Conservation (phyloP, 202 grass and related monocot genomes). For the Hordeum pubiflorum region DNA sequence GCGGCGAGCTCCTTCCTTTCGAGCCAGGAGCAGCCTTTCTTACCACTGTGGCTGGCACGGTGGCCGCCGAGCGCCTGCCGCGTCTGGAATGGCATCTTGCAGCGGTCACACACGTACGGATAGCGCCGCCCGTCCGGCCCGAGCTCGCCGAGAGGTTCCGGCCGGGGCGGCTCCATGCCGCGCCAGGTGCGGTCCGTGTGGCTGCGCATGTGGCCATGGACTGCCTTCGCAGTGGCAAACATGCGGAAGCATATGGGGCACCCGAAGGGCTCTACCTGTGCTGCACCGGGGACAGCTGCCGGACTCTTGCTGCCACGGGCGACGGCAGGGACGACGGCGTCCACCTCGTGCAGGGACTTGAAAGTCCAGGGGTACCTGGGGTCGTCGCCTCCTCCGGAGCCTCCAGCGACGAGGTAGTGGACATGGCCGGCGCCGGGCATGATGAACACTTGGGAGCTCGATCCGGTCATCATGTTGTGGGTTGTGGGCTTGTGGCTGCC, state of each 20-base stretch:
- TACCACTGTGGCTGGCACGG: neutral
- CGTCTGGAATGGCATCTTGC: neutral
- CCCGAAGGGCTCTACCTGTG: neutral
- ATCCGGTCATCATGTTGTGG: neutral
- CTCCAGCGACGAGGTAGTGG: neutral
- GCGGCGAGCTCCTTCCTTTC: neutral
- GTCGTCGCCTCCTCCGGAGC: constrained; percentile 23
- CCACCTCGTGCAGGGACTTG: neutral
- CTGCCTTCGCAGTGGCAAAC: constrained; percentile 38
- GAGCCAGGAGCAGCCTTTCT: constrained; percentile 3
- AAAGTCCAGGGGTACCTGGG: constrained; percentile 11
- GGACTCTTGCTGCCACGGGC: no score
- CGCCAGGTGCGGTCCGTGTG: constrained; percentile 40
- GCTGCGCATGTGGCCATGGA: constrained; percentile 57
- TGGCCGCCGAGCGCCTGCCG: neutral
- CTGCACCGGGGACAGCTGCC: neutral
- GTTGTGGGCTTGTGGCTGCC: neutral
- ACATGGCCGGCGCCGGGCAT: neutral
- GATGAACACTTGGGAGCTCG: neutral
- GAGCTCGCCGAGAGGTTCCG: neutral
- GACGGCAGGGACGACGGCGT: neutral
- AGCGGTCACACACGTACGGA: constrained; percentile 11
- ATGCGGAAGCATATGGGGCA: constrained; percentile 34
- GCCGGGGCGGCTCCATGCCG: constrained; percentile 33
- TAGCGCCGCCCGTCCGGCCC: neutral